These are phyloP conservation scores for Paraphaeosphaeria minitans DNA, from an alignment of 2,329 filamentous ascomycete species.

Conservation along the genomic window DNA sequence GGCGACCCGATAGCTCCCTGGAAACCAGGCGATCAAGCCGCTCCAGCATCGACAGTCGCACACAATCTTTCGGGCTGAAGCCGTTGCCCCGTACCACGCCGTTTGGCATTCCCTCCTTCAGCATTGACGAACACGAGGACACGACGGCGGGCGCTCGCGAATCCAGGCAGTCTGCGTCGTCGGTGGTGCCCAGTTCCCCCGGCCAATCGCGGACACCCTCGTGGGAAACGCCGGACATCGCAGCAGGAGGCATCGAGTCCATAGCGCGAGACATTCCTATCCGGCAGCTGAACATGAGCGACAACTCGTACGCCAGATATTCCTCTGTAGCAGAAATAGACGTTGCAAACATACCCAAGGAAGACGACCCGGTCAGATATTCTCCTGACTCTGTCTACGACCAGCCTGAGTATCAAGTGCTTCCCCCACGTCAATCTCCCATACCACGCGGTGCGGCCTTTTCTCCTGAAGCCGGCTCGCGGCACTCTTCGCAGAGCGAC, in stretches of 20 bases:
- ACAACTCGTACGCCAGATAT: constrained; percentile 38
- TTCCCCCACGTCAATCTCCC: constrained; percentile 30
- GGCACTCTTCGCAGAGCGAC: constrained; percentile 38
- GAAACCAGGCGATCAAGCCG: constrained; percentile 22
- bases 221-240: constrained; percentile 40
- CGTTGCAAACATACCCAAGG: constrained; percentile 32
- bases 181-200: constrained; percentile 36
- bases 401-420: constrained; percentile 22
- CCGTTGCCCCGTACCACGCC: constrained; percentile 24
- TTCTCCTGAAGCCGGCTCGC: constrained; percentile 31
- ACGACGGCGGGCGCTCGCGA: constrained; percentile 36
- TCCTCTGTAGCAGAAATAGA: constrained; percentile 42
- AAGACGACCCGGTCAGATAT: constrained; percentile 26
- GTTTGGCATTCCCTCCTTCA: constrained; percentile 40
- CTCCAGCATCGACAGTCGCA: constrained; percentile 27
- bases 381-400: constrained; percentile 25
- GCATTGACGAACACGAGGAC: constrained; percentile 38
- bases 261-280: constrained; percentile 42
- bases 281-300: constrained; percentile 41
- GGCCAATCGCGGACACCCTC: constrained; percentile 45
- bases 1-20: constrained; percentile 15
- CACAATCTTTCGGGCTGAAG: constrained; percentile 31
- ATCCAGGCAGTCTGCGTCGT: constrained; percentile 42
- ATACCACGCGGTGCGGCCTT: constrained; percentile 33
- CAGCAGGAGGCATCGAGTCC: constrained; percentile 26